Conservation (phyloP, 2,329 filamentous ascomycete species). For the Hortaea sp. region DNA sequence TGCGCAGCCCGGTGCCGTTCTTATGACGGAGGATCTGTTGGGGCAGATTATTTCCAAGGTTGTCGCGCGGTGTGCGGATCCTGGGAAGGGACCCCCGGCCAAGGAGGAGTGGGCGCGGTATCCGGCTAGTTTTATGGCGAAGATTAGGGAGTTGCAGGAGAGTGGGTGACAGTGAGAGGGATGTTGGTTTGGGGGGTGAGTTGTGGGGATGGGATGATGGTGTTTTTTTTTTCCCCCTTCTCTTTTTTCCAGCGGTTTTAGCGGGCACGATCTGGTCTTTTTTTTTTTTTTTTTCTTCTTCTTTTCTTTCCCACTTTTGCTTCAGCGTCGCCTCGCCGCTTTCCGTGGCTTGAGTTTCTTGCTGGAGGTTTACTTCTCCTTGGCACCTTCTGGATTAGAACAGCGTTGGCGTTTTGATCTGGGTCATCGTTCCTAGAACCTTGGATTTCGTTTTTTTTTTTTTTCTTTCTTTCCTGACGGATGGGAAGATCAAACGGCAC, state of each 20-base stretch:
- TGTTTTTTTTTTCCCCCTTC: neutral
- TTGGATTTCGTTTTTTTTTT: too few relatives aligned
- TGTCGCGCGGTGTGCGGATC: slow-evolving; percentile 47
- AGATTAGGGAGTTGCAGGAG: slow-evolving; percentile 34
- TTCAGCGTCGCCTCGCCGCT: too few relatives aligned
- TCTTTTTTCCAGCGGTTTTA: neutral
- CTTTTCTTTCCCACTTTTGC: neutral
- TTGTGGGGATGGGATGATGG: neutral
- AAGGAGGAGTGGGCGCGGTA: slow-evolving; percentile 45
- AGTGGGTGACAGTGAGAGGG: neutral
- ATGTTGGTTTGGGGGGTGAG: neutral
- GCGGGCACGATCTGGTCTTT: neutral
- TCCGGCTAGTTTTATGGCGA: slow-evolving; percentile 37
- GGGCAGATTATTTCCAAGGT: slow-evolving; percentile 50
- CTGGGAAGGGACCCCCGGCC: slow-evolving; percentile 41
- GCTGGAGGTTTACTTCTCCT: too few relatives aligned
- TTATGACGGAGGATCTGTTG: slow-evolving; percentile 48
- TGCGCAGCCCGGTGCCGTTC: slow-evolving; percentile 33
- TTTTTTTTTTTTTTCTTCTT: neutral
- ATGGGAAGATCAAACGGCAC: too few relatives aligned
- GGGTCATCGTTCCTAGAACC: too few relatives aligned
- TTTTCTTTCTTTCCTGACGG: too few relatives aligned
- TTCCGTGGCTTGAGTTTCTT: too few relatives aligned
- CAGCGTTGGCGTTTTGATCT: too few relatives aligned
- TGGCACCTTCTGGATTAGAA: too few relatives aligned